Evolutionary conservation across 805 yeast genomes (phyloP).

Genomic region (Barnettozyma botsteinii): DNA sequence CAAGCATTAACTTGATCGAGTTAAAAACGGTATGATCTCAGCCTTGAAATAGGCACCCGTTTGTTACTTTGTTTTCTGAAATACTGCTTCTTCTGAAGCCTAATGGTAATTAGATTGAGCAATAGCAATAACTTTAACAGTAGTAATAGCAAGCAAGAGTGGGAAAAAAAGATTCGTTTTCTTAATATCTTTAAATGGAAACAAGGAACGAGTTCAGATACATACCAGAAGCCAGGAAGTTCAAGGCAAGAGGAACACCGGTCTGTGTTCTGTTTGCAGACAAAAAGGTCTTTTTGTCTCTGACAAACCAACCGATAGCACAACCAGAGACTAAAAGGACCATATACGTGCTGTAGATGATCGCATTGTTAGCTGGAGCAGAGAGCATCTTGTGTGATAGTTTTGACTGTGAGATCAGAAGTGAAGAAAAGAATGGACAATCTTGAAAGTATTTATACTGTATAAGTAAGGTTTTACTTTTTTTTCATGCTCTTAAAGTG

Average conservation of each 20-base stretch:
- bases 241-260: constrained; percentile 77
- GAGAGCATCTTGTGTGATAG: constrained; percentile 40
- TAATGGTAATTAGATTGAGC: background rate
- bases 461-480: background rate
- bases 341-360: constrained; percentile 56
- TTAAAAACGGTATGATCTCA: constrained; percentile 69
- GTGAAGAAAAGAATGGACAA: too few species aligned
- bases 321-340: constrained; percentile 49
- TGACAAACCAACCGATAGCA: constrained; percentile 52
- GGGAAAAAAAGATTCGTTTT: background rate
- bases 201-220: constrained; percentile 21
- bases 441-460: too few species aligned
- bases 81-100: constrained; percentile 11
- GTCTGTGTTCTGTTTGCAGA: constrained; percentile 76
- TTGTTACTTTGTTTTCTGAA: constrained; percentile 13
- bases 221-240: constrained; percentile 88
- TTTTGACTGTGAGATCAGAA: too few species aligned
- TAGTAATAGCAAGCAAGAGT: too few species aligned
- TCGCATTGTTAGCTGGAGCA: constrained; percentile 53
- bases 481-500: constrained; percentile 2
- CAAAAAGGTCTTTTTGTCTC: constrained; percentile 51
- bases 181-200: background rate
- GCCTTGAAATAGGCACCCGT: constrained; percentile 32
- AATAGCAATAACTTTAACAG: too few species aligned
- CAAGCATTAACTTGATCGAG: constrained; percentile 81